Evolutionary conservation across 163 green algal genomes (phyloP).

Genomic region (Prototheca stagnorum): DNA sequence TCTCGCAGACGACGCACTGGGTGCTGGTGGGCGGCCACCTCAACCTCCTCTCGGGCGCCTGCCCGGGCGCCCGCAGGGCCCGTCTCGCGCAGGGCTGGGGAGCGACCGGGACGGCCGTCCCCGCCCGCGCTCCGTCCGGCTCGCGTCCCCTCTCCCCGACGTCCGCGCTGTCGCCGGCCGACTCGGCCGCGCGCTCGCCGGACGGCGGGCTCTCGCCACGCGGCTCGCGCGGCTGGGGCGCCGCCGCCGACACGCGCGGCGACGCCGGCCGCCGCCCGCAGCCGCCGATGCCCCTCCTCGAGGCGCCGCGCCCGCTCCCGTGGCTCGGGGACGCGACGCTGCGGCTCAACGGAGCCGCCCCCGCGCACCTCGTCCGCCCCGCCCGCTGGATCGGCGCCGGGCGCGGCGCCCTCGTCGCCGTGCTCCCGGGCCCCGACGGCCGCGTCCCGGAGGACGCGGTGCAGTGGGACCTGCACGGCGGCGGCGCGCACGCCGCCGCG

Average conservation of each 20-base stretch:
- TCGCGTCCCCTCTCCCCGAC: background rate
- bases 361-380: background rate
- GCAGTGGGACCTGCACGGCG: conserved; percentile 1
- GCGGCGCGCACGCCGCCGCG: background rate
- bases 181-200: too few relatives aligned
- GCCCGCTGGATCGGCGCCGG: conserved; percentile 5
- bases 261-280: too few relatives aligned
- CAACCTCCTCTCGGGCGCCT: background rate
- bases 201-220: too few relatives aligned
- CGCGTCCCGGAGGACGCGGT: background rate
- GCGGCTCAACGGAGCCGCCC: conserved; percentile 1
- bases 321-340: conserved; percentile 8
- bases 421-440: conserved; percentile 1
- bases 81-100: background rate
- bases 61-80: background rate
- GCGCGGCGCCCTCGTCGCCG: conserved; percentile 11
- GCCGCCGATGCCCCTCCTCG: too few relatives aligned
- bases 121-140: too few relatives aligned
- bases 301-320: conserved; percentile 2
- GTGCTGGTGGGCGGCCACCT: conserved; percentile 14
- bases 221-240: too few relatives aligned
- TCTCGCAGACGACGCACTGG: conserved; percentile 9
- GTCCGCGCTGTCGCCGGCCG: background rate
- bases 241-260: too few relatives aligned
- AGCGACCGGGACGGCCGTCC: background rate